Percentiles rank a stretch among this genome's conserved stretches.
Evolutionary conservation across 2,329 filamentous ascomycete genomes (phyloP).

Genomic region (Talaromyces amestolkiae): DNA sequence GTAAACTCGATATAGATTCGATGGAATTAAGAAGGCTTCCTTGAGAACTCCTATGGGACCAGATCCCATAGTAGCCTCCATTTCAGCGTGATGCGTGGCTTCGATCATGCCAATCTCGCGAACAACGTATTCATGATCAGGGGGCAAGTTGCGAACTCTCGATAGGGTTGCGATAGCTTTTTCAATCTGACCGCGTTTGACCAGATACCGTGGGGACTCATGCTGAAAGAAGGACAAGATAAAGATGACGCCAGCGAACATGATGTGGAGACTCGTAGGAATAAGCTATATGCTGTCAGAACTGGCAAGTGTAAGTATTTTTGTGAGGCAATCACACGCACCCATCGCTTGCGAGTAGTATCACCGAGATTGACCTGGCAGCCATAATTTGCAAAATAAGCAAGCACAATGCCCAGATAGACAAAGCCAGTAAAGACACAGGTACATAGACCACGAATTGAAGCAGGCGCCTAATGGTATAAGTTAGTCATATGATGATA

Average conservation of each 20-base stretch:
- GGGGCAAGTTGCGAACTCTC: background rate
- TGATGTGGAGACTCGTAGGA: constrained; percentile 30
- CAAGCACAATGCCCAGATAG: constrained; percentile 71
- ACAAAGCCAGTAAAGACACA: constrained; percentile 65
- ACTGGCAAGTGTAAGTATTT: background rate
- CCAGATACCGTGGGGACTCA: constrained; percentile 66
- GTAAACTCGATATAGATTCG: background rate
- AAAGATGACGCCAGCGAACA: constrained; percentile 68
- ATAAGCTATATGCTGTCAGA: background rate
- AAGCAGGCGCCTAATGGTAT: constrained; percentile 23
- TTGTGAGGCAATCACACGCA: background rate
- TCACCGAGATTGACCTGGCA: constrained; percentile 45
- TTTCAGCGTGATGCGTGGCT: background rate
- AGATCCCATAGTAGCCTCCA: background rate
- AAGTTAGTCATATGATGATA: constrained; percentile 2
- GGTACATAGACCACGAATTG: constrained; percentile 64
- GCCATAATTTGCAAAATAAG: constrained; percentile 69
- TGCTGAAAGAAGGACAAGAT: constrained; percentile 62
- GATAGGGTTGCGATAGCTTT: constrained; percentile 21
- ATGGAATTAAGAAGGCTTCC: background rate
- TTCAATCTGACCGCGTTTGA: constrained; percentile 60
- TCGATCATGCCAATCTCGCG: constrained; percentile 2
- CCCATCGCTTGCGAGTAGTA: background rate
- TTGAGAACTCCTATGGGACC: background rate
- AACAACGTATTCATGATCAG: background rate